phyloP scores from a whole-genome alignment of 441 rosid species.

The Pelargonium citronellum region DNA sequence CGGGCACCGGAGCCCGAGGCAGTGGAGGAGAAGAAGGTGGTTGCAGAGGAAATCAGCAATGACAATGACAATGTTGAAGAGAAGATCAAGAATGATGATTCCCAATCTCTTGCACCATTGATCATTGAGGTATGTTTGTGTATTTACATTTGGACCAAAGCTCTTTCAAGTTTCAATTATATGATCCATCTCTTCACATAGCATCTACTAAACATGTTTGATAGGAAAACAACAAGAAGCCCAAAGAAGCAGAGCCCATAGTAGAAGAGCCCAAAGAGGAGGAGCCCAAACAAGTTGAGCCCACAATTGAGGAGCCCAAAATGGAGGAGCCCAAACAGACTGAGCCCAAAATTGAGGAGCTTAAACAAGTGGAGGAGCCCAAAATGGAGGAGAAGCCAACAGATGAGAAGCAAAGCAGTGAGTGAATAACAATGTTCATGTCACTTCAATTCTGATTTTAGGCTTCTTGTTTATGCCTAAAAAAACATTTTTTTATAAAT shows the following conservation, averaged over 20 bases:
- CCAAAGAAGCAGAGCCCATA: neutral
- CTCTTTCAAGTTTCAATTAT: too few species aligned
- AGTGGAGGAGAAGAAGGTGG: conserved; percentile 6
- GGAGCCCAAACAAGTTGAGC: neutral
- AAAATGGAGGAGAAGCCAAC: neutral
- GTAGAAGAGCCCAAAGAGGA: neutral
- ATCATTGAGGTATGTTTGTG: too few species aligned
- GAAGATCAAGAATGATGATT: neutral
- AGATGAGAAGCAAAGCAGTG: neutral
- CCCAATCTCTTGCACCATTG: too few species aligned
- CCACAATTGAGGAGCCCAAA: neutral
- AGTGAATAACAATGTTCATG: neutral
- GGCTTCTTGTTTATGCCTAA: too few species aligned
- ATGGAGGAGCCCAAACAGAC: neutral
- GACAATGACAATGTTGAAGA: neutral
- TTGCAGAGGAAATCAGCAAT: neutral
- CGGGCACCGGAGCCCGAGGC: neutral
- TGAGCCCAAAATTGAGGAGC: neutral
- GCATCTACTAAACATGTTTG: too few species aligned
- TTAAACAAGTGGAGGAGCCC: neutral
- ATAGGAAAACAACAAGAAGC: neutral
- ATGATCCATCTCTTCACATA: too few species aligned
- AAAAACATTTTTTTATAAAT: too few species aligned
- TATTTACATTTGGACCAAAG: too few species aligned
- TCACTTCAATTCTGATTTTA: too few species aligned